Base-by-base conservation (phyloP, 805 yeast species). In the Metschnikowia rubicola region DNA sequence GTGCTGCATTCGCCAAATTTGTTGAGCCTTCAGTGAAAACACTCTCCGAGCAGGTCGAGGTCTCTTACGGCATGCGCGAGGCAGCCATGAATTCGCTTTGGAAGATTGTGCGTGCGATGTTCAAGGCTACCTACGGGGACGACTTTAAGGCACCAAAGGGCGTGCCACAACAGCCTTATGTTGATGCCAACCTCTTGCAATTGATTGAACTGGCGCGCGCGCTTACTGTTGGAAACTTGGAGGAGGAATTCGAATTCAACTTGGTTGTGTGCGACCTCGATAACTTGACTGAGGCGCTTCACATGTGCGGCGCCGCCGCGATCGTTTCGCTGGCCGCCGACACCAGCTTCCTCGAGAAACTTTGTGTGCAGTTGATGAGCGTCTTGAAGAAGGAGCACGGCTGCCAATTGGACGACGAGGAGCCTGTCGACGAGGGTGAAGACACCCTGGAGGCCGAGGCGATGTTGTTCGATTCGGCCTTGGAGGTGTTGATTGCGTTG, bases 31-130 rank as follows among this genome's bases (percentile, higher is more conserved):
- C 90, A 26, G 69, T 86, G 57, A 75, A 77, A 53, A 76, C 81
- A 17, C 74, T 88, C 55, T 69, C 76, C 41, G 86, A 83, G 47
- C 92, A 88, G 68, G 79, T 84, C 51, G 89, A 83, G 50, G 91
- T 86, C 64, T 89, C 96, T 43, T 90, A 88, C 62, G 97, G 96
- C 61, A 81, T 91, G 74, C 82, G 96, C 65, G 94, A 87, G 69
- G 83, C 94, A 49, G 91, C 97, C 41, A 70, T 92, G 64, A 72
- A 78, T 41, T 79, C 92, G 37, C 71, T 92, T 62, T 92, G 96
- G 96, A 86, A 81, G 61, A 80, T 91, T 58, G 84, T 83, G 47
- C 78, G 78, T 59, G 83, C 96, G 34, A 82, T 86, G 75, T 78
- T 78, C 62, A 69, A 71, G 45, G 76, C 81, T 43, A 70, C 75